Conservation (phyloP, 1,284 basidiomycete genomes). For the Sphagnurus paluster region DNA sequence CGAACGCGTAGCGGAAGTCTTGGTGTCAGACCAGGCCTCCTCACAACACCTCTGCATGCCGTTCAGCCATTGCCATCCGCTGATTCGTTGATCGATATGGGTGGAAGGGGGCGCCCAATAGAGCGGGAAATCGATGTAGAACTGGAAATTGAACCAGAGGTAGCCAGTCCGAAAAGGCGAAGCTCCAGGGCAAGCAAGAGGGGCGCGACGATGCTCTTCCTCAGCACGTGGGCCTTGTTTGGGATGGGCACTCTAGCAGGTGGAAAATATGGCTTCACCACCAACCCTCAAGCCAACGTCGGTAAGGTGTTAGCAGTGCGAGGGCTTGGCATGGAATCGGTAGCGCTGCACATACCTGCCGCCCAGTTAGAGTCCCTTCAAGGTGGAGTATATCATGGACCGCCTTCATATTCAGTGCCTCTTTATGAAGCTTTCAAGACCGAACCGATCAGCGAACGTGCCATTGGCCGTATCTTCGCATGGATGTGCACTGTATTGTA, state of each 20-base stretch:
- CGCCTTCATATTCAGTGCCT: background rate
- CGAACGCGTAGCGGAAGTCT: conserved; percentile 43
- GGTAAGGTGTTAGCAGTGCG: conserved; percentile 33
- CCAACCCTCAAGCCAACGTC: conserved; percentile 26
- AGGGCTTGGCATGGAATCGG: conserved; percentile 8
- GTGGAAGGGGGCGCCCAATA: conserved; percentile 46
- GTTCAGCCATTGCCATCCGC: conserved; percentile 23
- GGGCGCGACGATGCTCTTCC: conserved; percentile 70
- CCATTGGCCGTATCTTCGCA: conserved; percentile 86
- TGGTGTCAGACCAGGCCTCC: conserved; percentile 30
- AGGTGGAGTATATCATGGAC: conserved; percentile 4
- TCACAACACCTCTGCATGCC: conserved; percentile 27
- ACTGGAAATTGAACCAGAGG: conserved; percentile 27
- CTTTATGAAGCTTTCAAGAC: conserved; percentile 25
- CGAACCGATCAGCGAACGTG: conserved; percentile 48
- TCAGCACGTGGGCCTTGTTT: conserved; percentile 70
- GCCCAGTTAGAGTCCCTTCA: background rate
- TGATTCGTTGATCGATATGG: conserved; percentile 25
- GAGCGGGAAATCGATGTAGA: conserved; percentile 36
- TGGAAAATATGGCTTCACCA: conserved; percentile 25
- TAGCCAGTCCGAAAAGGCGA: conserved; percentile 30
- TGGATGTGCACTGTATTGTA: conserved; percentile 93
- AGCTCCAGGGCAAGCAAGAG: conserved; percentile 62
- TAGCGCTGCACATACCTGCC: background rate
- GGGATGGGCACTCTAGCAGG: conserved; percentile 54